phyloP scores from a whole-genome alignment of 2,329 filamentous ascomycete genomes.

The Sphaerulina populicola region DNA sequence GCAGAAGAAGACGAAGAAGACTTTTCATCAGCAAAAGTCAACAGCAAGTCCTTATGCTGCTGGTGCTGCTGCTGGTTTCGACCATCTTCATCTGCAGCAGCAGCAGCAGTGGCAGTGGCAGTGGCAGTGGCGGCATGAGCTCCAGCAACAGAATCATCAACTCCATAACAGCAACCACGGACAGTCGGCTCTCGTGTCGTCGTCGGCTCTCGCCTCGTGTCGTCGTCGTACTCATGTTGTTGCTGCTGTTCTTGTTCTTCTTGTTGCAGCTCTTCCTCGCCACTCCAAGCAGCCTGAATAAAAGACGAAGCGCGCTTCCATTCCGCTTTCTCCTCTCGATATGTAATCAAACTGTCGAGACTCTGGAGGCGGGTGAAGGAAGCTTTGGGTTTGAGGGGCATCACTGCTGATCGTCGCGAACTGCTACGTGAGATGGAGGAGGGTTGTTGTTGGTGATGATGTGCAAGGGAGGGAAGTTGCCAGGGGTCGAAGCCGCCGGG shows the following conservation, averaged over 20 bases:
- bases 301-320: constrained; percentile 24
- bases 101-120: no score
- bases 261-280: background rate
- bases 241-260: background rate
- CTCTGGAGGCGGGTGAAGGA: constrained; percentile 26
- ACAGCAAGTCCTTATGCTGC: no score
- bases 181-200: constrained; percentile 8
- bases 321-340: constrained; percentile 27
- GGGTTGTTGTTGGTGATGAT: constrained; percentile 5
- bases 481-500: constrained; percentile 14
- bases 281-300: constrained; percentile 13
- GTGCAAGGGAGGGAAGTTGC: constrained; percentile 17
- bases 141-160: constrained; percentile 5
- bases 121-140: background rate
- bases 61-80: no score
- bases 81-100: background rate
- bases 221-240: background rate
- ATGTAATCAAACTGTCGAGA: constrained; percentile 29
- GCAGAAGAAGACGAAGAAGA: background rate
- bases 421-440: constrained; percentile 16
- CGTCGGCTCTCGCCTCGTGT: background rate
- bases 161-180: background rate
- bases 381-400: constrained; percentile 21
- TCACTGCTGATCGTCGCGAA: constrained; percentile 13
- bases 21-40: constrained; percentile 7